Percentiles rank a stretch among this genome's conserved stretches.
Conservation (phyloP, 352 stramenopile genomes). For the Phytopythium montanum region DNA sequence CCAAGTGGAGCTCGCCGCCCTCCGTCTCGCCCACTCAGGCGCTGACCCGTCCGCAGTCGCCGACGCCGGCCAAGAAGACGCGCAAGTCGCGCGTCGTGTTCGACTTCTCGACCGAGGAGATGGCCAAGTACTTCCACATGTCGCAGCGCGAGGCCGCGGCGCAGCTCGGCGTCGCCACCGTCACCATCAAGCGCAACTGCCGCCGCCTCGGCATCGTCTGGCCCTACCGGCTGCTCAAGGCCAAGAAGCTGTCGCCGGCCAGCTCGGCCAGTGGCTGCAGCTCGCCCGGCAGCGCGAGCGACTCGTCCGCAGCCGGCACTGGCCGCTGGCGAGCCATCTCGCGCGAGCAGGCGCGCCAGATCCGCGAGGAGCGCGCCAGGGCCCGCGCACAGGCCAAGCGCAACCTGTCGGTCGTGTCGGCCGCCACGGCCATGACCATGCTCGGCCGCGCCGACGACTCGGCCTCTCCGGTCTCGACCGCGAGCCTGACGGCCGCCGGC, state of each 20-base stretch:
- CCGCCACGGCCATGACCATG: constrained; percentile 25
- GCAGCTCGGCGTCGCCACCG: constrained; percentile 48
- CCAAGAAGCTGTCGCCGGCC: constrained; percentile 37
- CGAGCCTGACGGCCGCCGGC: constrained; percentile 30
- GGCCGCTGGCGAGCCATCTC: constrained; percentile 28
- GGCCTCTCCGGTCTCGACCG: neutral
- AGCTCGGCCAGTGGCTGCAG: neutral
- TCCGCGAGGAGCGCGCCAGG: constrained; percentile 27
- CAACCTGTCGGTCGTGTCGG: constrained; percentile 20
- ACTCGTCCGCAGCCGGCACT: neutral
- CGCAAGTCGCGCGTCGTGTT: constrained; percentile 52
- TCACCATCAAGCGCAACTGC: constrained; percentile 62
- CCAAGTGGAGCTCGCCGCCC: constrained; percentile 2
- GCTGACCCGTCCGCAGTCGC: neutral
- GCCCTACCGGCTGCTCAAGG: constrained; percentile 52
- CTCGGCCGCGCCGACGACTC: constrained; percentile 5
- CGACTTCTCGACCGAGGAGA: constrained; percentile 49
- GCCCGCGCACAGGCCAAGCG: constrained; percentile 26
- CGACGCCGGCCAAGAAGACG: constrained; percentile 15
- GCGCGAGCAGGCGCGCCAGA: constrained; percentile 29
- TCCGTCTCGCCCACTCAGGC: neutral
- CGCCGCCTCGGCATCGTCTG: constrained; percentile 54
- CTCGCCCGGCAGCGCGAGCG: neutral
- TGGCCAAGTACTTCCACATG: constrained; percentile 57
- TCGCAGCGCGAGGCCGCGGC: constrained; percentile 49